A percentile compares a stretch with the other conserved stretches of the same genome.
Conservation (phyloP, 2,329 filamentous ascomycete species). For the Pseudocercospora crystallina region DNA sequence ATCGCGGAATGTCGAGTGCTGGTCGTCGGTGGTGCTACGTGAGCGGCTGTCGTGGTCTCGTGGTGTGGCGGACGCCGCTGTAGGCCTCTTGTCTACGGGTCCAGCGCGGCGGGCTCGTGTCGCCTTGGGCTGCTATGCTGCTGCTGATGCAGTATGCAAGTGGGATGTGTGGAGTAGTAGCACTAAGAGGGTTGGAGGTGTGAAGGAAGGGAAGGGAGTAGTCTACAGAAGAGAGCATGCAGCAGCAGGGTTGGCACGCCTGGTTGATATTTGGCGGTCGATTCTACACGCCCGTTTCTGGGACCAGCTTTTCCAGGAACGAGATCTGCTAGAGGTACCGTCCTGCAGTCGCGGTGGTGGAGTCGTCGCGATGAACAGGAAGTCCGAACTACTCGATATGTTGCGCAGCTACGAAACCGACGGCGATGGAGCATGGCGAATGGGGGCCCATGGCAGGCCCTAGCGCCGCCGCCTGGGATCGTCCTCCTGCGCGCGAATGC, state of each 20-base stretch:
- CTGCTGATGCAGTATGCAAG: background rate
- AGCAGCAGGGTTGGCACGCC: background rate
- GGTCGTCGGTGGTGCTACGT: background rate
- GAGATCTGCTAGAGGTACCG: too few relatives aligned
- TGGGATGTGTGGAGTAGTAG: background rate
- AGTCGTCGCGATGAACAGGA: too few relatives aligned
- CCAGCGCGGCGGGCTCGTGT: conserved; percentile 3
- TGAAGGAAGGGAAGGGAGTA: background rate
- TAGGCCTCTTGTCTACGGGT: background rate
- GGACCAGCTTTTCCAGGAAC: too few relatives aligned
- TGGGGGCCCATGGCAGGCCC: too few relatives aligned
- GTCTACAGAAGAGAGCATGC: background rate
- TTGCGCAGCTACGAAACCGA: too few relatives aligned
- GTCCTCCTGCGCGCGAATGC: too few relatives aligned
- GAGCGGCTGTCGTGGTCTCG: conserved; percentile 3
- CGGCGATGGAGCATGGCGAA: too few relatives aligned
- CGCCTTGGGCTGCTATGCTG: conserved; percentile 2
- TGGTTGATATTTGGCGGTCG: too few relatives aligned
- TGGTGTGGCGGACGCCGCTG: background rate
- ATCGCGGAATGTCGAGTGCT: background rate
- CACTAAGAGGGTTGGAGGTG: background rate
- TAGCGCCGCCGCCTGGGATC: too few relatives aligned
- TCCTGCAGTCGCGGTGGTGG: too few relatives aligned
- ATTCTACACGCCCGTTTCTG: too few relatives aligned
- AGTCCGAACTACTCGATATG: too few relatives aligned